Evolutionary conservation across 768 basidiomycete genomes (phyloP), one percentile per base, ranked within the genome.

Genomic region (Mycena galopus): DNA sequence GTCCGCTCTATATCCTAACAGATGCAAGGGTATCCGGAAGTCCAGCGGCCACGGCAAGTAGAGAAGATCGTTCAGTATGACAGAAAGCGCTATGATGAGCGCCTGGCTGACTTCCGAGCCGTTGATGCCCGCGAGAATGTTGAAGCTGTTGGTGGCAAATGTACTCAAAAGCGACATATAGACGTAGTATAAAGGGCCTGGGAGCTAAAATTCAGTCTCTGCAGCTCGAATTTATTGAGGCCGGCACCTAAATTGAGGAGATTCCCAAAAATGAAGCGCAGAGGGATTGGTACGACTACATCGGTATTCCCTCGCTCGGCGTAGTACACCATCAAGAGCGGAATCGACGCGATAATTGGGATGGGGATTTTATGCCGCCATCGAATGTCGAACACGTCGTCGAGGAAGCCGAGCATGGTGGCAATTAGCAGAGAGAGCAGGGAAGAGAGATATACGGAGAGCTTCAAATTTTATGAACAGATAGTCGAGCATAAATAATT

Each of bases 361-460:
- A 99, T 97, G 0, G 98, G 98, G 16, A 99, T 84, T 81, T 99
- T 99, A 83, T 99, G 96, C 68, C 98, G 85, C 98, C 98, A 99
- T 21, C 98, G 92, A 75, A 99, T 98, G 80, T 99, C 98, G 76
- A 99, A 99, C 5, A 99, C 89, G 81, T 99, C 98, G 78, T 99
- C 98, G 55, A 98, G 86, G 79, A 99, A 97, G 35, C 98, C 98
- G 10, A 99, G 90, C 71, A 99, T 87, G 0, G 96, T 97, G 0
- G 98, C 97, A 51, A 95, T 95, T 37, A 99, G 84, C 42, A 99
- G 86, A 0, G 95, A 96, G n/a, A 99, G 88, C 9, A 99, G 79
- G 11, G 96, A 95, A 0, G 98, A 97, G 55, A 99, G 87, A 82
- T 98, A 99, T 8, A 97, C 91, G 1, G 97, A 91, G 69, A 99